phyloP scores from a whole-genome alignment of 495 filamentous ascomycete genomes.

The Oleoguttula mirabilis region DNA sequence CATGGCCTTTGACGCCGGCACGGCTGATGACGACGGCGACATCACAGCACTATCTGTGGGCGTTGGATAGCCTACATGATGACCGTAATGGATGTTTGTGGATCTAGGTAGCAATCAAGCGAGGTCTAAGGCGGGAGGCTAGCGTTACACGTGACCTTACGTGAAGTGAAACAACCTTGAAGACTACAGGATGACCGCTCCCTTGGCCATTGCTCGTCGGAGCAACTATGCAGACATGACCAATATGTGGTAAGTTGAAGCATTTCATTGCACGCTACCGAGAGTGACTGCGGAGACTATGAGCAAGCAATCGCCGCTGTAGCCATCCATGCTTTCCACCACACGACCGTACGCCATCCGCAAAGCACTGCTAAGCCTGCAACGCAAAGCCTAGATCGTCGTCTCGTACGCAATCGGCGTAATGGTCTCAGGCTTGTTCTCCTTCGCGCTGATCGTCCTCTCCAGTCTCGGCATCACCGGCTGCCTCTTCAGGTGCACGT shows the following conservation, averaged over 20 bases:
- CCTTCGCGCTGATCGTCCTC: conserved; percentile 60
- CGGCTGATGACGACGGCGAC: too few relatives aligned
- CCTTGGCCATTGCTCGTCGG: too few relatives aligned
- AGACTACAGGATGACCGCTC: too few relatives aligned
- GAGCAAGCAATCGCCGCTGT: background rate
- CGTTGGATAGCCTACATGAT: too few relatives aligned
- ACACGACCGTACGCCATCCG: conserved; percentile 2
- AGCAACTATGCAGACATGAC: conserved; percentile 1
- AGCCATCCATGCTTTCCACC: background rate
- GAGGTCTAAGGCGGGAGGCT: too few relatives aligned
- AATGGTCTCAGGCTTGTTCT: conserved; percentile 80
- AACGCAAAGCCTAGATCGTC: conserved; percentile 60
- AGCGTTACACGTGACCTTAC: too few relatives aligned
- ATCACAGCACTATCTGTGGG: too few relatives aligned
- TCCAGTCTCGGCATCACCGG: conserved; percentile 66
- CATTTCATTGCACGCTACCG: conserved; percentile 9
- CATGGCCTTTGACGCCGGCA: too few relatives aligned
- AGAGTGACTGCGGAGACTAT: background rate
- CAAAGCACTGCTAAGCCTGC: conserved; percentile 2
- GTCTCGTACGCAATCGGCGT: conserved; percentile 92
- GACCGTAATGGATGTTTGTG: too few relatives aligned
- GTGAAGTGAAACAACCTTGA: too few relatives aligned
- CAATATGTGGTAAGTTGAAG: background rate
- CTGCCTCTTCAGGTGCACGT: conserved; percentile 85
- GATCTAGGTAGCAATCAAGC: too few relatives aligned